phyloP scores from a whole-genome alignment of 768 basidiomycete genomes.

The Grammothele lineata region DNA sequence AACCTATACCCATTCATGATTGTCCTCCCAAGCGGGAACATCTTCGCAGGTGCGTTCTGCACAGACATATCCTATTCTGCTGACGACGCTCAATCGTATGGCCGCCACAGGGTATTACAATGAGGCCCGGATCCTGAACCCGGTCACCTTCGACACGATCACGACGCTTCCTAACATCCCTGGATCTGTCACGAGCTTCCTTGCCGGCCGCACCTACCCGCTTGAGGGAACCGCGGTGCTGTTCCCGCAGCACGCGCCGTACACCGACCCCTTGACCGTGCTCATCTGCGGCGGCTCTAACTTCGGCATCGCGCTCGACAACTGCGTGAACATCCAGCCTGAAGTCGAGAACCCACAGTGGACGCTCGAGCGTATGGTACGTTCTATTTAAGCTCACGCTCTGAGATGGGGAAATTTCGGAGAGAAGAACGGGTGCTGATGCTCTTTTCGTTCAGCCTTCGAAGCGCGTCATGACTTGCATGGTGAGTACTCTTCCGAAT shows the following conservation, averaged over 20 bases:
- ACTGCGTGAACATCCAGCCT: conserved; percentile 67
- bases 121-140: conserved; percentile 72
- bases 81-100: too few species aligned
- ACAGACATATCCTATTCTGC: not conserved
- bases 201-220: conserved; percentile 76
- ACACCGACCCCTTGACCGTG: conserved; percentile 65
- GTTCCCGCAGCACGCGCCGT: conserved; percentile 68
- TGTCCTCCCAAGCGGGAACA: conserved; percentile 61
- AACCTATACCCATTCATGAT: conserved; percentile 78
- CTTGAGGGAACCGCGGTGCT: conserved; percentile 68
- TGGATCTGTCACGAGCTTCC: conserved; percentile 65
- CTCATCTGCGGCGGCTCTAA: conserved; percentile 77
- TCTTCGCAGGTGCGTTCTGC: conserved; percentile 58
- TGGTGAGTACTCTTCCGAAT: conserved; percentile 31
- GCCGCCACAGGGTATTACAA: conserved; percentile 69
- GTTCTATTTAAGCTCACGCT: conserved; percentile 22
- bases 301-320: conserved; percentile 53
- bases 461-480: conserved; percentile 72
- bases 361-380: conserved; percentile 76
- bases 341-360: conserved; percentile 60
- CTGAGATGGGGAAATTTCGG: not conserved
- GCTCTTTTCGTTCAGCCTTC: conserved; percentile 45
- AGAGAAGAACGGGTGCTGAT: too few species aligned
- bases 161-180: conserved; percentile 66
- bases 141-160: conserved; percentile 58